These are phyloP conservation scores for Colletotrichum somersetense DNA, from an alignment of 2,329 filamentous ascomycete genomes.

Conservation along the genomic window DNA sequence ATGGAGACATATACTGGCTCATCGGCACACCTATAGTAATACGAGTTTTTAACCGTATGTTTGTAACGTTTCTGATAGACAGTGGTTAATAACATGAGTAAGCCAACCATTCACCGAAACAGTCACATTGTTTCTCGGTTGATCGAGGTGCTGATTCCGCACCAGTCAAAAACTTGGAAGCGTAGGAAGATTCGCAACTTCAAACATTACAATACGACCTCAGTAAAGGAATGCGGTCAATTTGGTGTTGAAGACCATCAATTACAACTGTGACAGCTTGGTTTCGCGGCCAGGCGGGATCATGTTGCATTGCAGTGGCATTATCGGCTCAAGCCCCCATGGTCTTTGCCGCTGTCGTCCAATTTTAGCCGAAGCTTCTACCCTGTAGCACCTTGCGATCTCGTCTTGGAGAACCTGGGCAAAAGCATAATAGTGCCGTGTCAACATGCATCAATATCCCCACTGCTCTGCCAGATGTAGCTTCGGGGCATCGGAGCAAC, in stretches of 20 bases:
- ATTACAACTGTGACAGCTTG: no score
- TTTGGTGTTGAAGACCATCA: neutral
- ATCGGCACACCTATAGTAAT: neutral
- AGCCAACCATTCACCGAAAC: neutral
- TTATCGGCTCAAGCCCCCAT: neutral
- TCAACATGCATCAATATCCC: neutral
- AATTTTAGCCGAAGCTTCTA: neutral
- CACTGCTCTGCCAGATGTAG: neutral
- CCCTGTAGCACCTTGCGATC: neutral
- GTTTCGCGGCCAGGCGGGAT: neutral
- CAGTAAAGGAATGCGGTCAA: accelerated
- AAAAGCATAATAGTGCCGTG: neutral
- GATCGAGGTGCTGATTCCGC: neutral
- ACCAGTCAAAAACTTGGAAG: neutral
- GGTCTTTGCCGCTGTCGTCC: neutral
- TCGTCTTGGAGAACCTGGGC: neutral
- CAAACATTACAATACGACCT: neutral
- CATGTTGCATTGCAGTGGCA: neutral
- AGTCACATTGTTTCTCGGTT: neutral
- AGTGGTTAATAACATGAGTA: neutral
- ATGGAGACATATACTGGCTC: neutral
- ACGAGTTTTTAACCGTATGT: neutral
- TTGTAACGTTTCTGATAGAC: neutral
- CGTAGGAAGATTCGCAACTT: neutral
- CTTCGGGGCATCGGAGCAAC: neutral